Conservation (phyloP, 306 rosid species). For the peach (Prunus persica) region Prunus_persica_NCBIv2 NC_034012.1:2706501-2707000, state of each 20-base stretch:
- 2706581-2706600: slow-evolving; percentile 1
- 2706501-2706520: too few relatives aligned
- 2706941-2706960: slow-evolving; percentile 47
- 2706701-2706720: neutral
- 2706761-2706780: neutral
- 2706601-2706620: neutral
- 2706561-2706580: neutral
- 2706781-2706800: neutral
- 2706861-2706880: slow-evolving; percentile 34
- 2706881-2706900: slow-evolving; percentile 32
- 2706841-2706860: slow-evolving; percentile 18
- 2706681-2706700: neutral
- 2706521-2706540: neutral
- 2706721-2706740: neutral
- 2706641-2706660: neutral
- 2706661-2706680: neutral
- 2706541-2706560: neutral
- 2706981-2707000: slow-evolving; percentile 58
- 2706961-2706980: slow-evolving; percentile 42
- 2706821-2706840: neutral
- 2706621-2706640: neutral
- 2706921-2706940: slow-evolving; percentile 27
- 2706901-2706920: slow-evolving; percentile 53
- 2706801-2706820: neutral
- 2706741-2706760: neutral